Conservation (phyloP, 306 rosid species). For the Nissolia schottii region DNA sequence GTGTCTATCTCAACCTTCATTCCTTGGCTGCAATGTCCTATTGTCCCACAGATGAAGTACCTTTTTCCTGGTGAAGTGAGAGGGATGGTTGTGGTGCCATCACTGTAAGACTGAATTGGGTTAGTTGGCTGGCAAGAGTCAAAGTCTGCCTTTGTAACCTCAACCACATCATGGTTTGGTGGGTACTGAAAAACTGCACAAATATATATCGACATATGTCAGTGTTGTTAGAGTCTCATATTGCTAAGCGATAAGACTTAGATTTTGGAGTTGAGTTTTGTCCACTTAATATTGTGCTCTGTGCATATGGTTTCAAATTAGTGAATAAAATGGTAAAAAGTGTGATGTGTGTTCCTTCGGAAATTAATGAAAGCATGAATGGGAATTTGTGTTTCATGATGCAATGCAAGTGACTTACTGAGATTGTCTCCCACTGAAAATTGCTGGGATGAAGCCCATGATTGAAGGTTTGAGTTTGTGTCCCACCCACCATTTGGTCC, state of each 20-base stretch:
- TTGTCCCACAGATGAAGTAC: slow-evolving; percentile 73
- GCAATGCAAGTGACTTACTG: slow-evolving; percentile 43
- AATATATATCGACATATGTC: not conserved
- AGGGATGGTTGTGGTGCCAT: slow-evolving; percentile 56
- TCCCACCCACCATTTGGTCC: slow-evolving; percentile 75
- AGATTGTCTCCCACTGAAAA: slow-evolving; percentile 68
- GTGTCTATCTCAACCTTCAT: slow-evolving; percentile 72
- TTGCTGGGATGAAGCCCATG: slow-evolving; percentile 57
- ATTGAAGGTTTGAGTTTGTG: slow-evolving; percentile 40
- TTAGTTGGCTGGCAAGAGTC: slow-evolving; percentile 56
- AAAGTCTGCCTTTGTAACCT: slow-evolving; percentile 70
- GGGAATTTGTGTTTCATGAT: not conserved
- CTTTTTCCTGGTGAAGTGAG: slow-evolving; percentile 69
- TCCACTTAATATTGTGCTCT: slow-evolving; percentile 2
- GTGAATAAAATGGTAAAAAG: not conserved
- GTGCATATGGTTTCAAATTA: not conserved
- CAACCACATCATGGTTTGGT: slow-evolving; percentile 63
- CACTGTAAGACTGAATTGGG: slow-evolving; percentile 50
- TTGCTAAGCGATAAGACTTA: too few relatives aligned
- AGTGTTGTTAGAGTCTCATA: slow-evolving; percentile 12
- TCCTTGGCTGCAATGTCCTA: slow-evolving; percentile 71
- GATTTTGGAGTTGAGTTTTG: too few relatives aligned
- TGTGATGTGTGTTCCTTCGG: not conserved
- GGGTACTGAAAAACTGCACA: slow-evolving; percentile 73
- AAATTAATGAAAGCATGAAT: not conserved